Percentiles rank a stretch among this genome's conserved stretches.
Conservation (phyloP, 306 rosid species). For the Trifolium repens region DNA sequence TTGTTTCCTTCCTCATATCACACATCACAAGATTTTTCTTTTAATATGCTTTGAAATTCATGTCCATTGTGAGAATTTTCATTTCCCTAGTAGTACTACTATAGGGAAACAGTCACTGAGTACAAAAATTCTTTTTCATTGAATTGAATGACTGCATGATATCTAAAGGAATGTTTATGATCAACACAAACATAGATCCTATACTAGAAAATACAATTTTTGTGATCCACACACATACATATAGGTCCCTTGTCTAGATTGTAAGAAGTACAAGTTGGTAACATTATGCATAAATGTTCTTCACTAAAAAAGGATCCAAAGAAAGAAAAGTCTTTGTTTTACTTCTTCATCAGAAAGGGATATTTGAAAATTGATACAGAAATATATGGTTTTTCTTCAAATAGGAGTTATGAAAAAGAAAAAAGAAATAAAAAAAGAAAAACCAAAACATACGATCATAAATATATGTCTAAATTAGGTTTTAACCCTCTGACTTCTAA, state of each 20-base stretch:
- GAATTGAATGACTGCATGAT: background rate
- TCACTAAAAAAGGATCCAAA: conserved; percentile 27
- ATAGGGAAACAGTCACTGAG: conserved; percentile 11
- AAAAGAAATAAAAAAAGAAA: background rate
- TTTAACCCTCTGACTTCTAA: background rate
- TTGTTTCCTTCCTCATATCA: conserved; percentile 32
- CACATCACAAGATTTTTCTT: conserved; percentile 17
- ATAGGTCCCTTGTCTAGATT: conserved; percentile 31
- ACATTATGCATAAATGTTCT: conserved; percentile 34
- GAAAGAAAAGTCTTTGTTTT: conserved; percentile 38
- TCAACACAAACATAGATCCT: conserved; percentile 16
- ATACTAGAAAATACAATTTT: conserved; percentile 29
- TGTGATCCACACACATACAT: conserved; percentile 11
- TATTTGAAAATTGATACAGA: conserved; percentile 29
- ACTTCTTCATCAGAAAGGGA: conserved; percentile 34
- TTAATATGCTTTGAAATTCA: conserved; percentile 3
- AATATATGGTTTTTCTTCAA: conserved; percentile 16
- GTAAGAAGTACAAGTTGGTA: conserved; percentile 27
- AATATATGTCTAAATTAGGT: background rate
- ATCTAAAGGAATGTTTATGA: conserved; percentile 6
- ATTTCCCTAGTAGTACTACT: conserved; percentile 22
- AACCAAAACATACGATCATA: conserved; percentile 2
- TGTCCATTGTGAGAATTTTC: conserved; percentile 3
- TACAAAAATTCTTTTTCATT: conserved; percentile 15
- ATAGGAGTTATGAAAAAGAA: background rate